Base-by-base conservation (phyloP, 1,284 basidiomycete genomes). In the Cutaneotrichosporon sp. region DNA sequence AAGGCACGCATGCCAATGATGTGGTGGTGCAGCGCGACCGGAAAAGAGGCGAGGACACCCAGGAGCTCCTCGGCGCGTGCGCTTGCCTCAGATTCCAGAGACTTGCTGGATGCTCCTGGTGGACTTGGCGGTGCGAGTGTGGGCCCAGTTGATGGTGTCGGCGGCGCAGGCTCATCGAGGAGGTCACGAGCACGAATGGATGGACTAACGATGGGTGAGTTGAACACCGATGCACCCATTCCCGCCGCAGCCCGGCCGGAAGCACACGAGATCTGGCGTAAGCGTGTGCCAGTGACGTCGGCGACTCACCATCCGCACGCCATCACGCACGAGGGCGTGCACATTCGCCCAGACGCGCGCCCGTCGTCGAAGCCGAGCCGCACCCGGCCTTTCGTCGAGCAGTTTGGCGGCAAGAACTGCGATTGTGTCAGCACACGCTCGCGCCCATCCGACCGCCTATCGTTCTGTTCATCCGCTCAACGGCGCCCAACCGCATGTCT, bases 1-100 rank as follows among this genome's bases (percentile, higher is more conserved):
- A 73, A 53, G 4, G 74, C 68, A 16, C 72, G 57, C 3, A 64
- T 71, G 1, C 59, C 59, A 24, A 68, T 64, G 2, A 75, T 58
- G 49, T 75, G 72, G 51, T 74, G 69, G 65, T 74, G 72, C 27
- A 75, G 50, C 2, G 74, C 71, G 31, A 75, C 70, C 1, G 68
- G 68, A 46, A 74, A 75, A 12, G 67, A 70, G 0, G 71, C 66
- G 3, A 75, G 37, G 10, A 74, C 48, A 2, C 67, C 67, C 9
- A 67, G 54, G 2, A 75, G 59, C 54, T 75, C 74, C 27, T 73
- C 67, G 22, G 39, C 38, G 6, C 48, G 48, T 2, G 39, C 31
- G 14, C 19, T 58, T 14, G 35, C 26, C 19, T 49, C 46, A 12
- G 27, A 20, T 8, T 49, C 46, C 10, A 35, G 24, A 20, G 48